Evolutionary conservation across 1,284 basidiomycete species (phyloP).

Genomic region (Cutaneotrichosporon dermatis): DNA sequence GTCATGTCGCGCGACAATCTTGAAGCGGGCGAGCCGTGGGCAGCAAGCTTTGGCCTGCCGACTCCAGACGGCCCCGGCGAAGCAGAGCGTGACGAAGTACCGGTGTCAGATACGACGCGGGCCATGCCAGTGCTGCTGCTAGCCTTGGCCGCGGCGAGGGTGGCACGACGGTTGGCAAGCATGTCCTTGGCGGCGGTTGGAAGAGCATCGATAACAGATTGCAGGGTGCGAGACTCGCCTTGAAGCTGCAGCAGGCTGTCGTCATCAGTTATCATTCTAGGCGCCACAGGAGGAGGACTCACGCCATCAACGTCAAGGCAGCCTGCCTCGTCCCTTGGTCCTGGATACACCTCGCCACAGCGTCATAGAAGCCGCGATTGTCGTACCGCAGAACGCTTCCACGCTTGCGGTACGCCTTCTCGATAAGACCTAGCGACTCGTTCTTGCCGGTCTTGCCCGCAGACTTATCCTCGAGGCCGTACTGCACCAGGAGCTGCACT

Average conservation of each 20-base stretch:
- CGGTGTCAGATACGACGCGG: neutral
- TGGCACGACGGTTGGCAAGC: conserved; percentile 43
- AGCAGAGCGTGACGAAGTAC: conserved; percentile 1
- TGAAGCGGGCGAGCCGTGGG: neutral
- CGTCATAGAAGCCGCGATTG: conserved; percentile 42
- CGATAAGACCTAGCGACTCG: conserved; percentile 41
- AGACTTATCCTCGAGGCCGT: conserved; percentile 51
- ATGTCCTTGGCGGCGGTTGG: conserved; percentile 41
- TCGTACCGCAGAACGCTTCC: conserved; percentile 42
- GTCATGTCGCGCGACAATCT: conserved; percentile 9
- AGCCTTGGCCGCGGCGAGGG: conserved; percentile 34
- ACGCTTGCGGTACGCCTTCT: conserved; percentile 43
- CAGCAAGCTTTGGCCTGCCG: neutral
- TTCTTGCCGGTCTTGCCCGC: conserved; percentile 47
- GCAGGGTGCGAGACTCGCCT: conserved; percentile 36
- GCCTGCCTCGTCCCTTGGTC: conserved; percentile 44
- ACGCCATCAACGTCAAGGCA: conserved; percentile 47
- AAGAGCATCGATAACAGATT: conserved; percentile 37
- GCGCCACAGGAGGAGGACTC: conserved; percentile 11
- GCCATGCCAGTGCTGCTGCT: neutral
- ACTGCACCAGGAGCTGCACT: conserved; percentile 77
- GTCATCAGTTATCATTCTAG: neutral
- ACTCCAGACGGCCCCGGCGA: neutral
- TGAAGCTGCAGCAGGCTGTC: conserved; percentile 38
- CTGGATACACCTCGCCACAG: conserved; percentile 58